phyloP scores from a whole-genome alignment of 441 rosid species.

The Adansonia gregorii region DNA sequence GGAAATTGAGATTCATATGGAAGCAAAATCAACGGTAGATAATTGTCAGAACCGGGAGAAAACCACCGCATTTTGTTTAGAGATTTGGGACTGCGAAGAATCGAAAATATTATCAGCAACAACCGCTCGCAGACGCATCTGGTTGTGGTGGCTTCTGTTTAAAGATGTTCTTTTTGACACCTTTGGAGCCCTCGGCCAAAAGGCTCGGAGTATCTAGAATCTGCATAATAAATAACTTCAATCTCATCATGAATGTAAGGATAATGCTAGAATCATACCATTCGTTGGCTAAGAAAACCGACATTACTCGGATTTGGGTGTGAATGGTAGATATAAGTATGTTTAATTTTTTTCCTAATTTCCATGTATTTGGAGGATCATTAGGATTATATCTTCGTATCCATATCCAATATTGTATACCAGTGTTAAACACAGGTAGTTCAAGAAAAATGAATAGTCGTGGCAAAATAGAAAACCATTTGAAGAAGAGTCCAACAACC shows the following conservation, averaged over 20 bases:
- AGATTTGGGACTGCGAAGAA: not conserved
- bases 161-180: constrained; percentile 81
- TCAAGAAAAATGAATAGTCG: too few species aligned
- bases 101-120: constrained; percentile 44
- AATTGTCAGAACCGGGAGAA: constrained; percentile 5
- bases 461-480: too few species aligned
- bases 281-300: not conserved
- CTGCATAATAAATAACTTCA: constrained; percentile 39
- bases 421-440: too few species aligned
- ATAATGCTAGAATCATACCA: not conserved
- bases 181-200: constrained; percentile 72
- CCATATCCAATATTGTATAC: too few species aligned
- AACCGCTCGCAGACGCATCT: constrained; percentile 51
- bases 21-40: not conserved
- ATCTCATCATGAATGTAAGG: not conserved
- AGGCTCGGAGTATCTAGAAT: constrained; percentile 88
- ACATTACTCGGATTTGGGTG: too few species aligned
- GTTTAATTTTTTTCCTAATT: too few species aligned
- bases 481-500: not conserved
- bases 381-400: too few species aligned
- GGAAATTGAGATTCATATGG: not conserved
- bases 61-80: not conserved
- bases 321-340: too few species aligned
- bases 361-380: too few species aligned
- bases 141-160: constrained; percentile 64